Conservation (phyloP, 2,329 filamentous ascomycete species). For the Sarocladium strictum region DNA sequence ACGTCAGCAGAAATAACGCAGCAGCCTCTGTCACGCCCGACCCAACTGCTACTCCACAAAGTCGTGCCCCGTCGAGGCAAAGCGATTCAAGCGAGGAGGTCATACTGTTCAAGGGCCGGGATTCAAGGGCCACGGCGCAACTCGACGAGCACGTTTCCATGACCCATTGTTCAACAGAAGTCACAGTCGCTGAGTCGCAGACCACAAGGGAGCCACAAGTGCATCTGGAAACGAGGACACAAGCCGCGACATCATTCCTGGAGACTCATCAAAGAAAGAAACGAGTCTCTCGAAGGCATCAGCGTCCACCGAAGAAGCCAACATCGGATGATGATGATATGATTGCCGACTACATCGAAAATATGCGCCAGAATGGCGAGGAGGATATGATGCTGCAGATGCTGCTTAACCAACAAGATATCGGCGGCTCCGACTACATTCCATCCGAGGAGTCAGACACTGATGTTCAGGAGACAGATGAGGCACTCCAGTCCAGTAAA, state of each 20-base stretch:
- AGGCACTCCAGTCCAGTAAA: slow-evolving; percentile 6
- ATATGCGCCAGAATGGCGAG: slow-evolving; percentile 47
- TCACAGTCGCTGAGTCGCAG: slow-evolving; percentile 22
- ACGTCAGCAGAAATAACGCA: slow-evolving; percentile 21
- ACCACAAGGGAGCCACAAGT: too few species aligned
- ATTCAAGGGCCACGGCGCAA: slow-evolving; percentile 17
- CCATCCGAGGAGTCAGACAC: slow-evolving; percentile 8
- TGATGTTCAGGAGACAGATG: neutral
- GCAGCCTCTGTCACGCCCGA: neutral
- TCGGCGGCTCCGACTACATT: slow-evolving; percentile 18
- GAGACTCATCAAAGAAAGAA: slow-evolving; percentile 12
- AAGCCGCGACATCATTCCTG: neutral
- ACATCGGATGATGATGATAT: slow-evolving; percentile 45
- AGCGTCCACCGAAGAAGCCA: slow-evolving; percentile 11
- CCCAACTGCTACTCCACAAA: neutral
- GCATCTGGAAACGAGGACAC: slow-evolving; percentile 10
- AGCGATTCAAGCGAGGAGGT: slow-evolving; percentile 61
- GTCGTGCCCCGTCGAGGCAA: slow-evolving; percentile 10
- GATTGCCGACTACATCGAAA: slow-evolving; percentile 65
- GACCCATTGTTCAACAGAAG: slow-evolving; percentile 25
- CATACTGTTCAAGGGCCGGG: slow-evolving; percentile 59
- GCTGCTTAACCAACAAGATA: slow-evolving; percentile 36
- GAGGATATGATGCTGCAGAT: slow-evolving; percentile 57
- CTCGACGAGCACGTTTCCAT: slow-evolving; percentile 15
- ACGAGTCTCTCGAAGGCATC: slow-evolving; percentile 16